phyloP scores from a whole-genome alignment of 805 yeast genomes.

The Jamesozyma gamospora region DNA sequence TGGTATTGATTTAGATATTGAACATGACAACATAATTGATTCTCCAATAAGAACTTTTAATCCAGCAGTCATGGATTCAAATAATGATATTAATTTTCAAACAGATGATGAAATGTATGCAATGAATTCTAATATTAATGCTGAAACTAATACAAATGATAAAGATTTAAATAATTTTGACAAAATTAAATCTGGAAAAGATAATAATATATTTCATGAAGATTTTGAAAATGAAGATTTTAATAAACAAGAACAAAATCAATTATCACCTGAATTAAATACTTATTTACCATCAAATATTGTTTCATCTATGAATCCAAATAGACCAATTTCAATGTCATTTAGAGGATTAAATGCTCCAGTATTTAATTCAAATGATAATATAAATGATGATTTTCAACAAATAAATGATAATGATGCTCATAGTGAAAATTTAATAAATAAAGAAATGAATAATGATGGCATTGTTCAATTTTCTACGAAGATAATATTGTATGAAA shows the following conservation, averaged over 20 bases:
- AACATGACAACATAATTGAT: constrained; percentile 10
- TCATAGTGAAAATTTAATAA: neutral
- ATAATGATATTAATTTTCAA: neutral
- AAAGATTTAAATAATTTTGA: neutral
- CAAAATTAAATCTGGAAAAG: too few relatives aligned
- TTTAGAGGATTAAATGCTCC: constrained; percentile 57
- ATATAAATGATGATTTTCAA: neutral
- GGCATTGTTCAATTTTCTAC: constrained; percentile 49
- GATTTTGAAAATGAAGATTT: constrained; percentile 25
- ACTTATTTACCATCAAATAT: constrained; percentile 3
- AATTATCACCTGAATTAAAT: neutral
- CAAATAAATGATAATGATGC: neutral
- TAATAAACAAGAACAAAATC: constrained; percentile 6
- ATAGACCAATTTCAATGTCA: constrained; percentile 38
- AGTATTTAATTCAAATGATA: constrained; percentile 32
- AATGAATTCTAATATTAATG: neutral
- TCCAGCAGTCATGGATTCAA: constrained; percentile 1
- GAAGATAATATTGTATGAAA: constrained; percentile 72
- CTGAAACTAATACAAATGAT: neutral
- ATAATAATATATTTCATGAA: neutral
- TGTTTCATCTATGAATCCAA: neutral
- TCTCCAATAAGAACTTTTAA: constrained; percentile 2
- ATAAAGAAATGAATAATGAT: neutral
- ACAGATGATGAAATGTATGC: neutral
- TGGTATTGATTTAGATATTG: constrained; percentile 30